Percentiles rank a stretch among this genome's conserved stretches.
Evolutionary conservation across 306 rosid genomes (phyloP).

Genomic region (Cajanus cajan): DNA sequence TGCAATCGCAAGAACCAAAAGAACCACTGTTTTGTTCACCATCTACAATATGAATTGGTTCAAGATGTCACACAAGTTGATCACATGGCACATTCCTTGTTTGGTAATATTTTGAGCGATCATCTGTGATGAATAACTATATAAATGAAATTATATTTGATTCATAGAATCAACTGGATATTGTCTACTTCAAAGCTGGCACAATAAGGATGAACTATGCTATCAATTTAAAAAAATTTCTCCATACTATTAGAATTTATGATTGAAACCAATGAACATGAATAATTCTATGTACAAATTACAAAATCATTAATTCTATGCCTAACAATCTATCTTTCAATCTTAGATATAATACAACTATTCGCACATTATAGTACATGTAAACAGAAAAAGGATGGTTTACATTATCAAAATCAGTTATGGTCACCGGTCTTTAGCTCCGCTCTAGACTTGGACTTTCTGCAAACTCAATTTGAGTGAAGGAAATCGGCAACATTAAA

Average conservation of each 20-base stretch:
- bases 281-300: conserved; percentile 28
- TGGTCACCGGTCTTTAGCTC: not conserved
- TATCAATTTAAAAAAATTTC: not conserved
- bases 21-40: not conserved
- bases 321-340: not conserved
- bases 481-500: conserved; percentile 25
- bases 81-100: not conserved
- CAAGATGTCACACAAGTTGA: not conserved
- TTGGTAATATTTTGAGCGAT: not conserved
- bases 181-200: not conserved
- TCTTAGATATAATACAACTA: not conserved
- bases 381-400: not conserved
- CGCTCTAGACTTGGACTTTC: not conserved
- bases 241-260: not conserved
- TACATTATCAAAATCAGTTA: conserved; percentile 6
- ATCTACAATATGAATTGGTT: not conserved
- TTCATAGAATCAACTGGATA: not conserved
- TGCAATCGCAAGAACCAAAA: not conserved
- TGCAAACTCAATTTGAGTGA: not conserved
- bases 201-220: not conserved
- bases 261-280: conserved; percentile 8
- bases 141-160: not conserved
- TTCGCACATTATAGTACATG: conserved; percentile 19
- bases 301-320: conserved; percentile 3
- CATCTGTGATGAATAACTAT: no score